A percentile compares a stretch with the other conserved stretches of the same genome.
phyloP scores from a whole-genome alignment of 164 flowering plant species.

The Dillenia suffruticosa region DNA sequence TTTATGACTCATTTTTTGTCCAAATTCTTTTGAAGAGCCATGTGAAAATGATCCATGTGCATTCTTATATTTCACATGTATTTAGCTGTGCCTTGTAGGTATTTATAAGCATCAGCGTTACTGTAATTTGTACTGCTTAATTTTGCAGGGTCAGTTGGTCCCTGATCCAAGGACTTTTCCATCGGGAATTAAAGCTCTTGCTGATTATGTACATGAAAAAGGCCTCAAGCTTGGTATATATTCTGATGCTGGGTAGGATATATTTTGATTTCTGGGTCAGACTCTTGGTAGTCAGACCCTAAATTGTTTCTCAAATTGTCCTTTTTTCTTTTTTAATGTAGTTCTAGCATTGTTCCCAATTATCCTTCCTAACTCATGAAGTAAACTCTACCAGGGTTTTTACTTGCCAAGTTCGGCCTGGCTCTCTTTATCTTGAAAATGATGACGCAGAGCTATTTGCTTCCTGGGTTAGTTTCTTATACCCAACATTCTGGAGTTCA shows the following conservation, averaged over 20 bases:
- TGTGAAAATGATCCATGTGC: too few species aligned
- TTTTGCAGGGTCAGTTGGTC: constrained; percentile 65
- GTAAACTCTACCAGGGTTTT: constrained; percentile 42
- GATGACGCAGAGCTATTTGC: constrained; percentile 79
- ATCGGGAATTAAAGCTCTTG: constrained; percentile 86
- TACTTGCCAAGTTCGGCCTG: constrained; percentile 96
- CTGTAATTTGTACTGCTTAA: constrained; percentile 2
- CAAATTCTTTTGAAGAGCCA: too few species aligned
- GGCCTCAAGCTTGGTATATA: constrained; percentile 97
- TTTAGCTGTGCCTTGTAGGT: too few species aligned
- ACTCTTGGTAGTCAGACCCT: constrained; percentile 5
- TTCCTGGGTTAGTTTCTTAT: constrained; percentile 67
- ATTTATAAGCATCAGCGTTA: too few species aligned
- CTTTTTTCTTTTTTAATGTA: background rate
- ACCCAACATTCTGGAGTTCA: too few species aligned
- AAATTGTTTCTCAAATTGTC: background rate
- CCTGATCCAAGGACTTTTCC: constrained; percentile 81
- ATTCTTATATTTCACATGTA: too few species aligned
- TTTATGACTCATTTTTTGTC: too few species aligned
- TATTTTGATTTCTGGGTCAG: constrained; percentile 2
- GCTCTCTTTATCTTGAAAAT: constrained; percentile 74
- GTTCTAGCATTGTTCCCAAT: background rate
- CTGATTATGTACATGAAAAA: constrained; percentile 84
- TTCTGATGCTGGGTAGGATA: constrained; percentile 95
- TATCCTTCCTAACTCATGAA: constrained; percentile 2